Evolutionary conservation across 495 filamentous ascomycete species (phyloP), one percentile per base, ranked within the genome.

Genomic region (Xylaria acuta): DNA sequence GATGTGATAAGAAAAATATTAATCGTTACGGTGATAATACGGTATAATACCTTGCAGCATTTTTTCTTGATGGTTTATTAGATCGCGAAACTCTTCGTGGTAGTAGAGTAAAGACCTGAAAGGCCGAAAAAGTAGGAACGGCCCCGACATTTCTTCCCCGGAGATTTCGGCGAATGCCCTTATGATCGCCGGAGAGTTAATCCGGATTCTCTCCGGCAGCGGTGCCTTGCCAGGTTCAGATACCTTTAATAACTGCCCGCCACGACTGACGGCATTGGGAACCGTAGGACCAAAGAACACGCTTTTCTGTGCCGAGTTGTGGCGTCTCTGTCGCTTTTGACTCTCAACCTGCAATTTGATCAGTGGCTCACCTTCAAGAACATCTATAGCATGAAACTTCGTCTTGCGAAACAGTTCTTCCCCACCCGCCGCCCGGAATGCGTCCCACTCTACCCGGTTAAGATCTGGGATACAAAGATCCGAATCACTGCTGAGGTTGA

Each of bases 151-250:
- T 25, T 16, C 27, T 9, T 16, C 32, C 1, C 32, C 20, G 14
- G 12, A 16, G 2, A 67, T 54, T 25, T 53, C 34, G 0, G 64
- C 0, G 3, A 67, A 54, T 22, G 32, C 27, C 4, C 11, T 34
- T 40, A 67, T 53, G n/a, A 67, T 67, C 1, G 9, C 43, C 4
- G 30, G 30, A 0, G 64, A 53, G 32, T 67, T 67, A 30, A 67
- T 40, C 1, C 64, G 43, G 7, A 67, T 67, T 54, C 64, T 51
- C n/a, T 67, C 64, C 12, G 64, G 64, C 5, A 67, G 32, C 5
- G 25, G 1, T 16, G 18, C 32, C 7, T 40, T 22, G 20, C 18
- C 16, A 18, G 30, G 6, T 54, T 38, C 8, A 14, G 7, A 36
- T 20, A 2, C 11, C 4, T 30, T 25, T 18, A 20, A 16, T 38